Base-by-base conservation (phyloP, 176 grass and related monocot genomes). In the Ananas comosus region DNA sequence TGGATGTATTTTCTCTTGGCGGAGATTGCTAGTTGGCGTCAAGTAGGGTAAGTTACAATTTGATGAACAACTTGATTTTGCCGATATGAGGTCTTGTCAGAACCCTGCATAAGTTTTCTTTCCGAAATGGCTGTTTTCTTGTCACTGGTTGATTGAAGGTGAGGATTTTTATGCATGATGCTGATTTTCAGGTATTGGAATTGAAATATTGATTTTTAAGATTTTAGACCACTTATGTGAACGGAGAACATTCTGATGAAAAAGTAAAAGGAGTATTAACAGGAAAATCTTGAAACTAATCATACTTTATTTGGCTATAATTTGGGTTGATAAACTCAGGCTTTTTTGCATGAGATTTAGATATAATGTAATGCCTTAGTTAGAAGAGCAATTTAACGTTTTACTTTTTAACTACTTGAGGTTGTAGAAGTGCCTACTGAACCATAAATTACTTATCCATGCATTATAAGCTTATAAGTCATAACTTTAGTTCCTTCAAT, bases 401-500 rank as follows among this genome's bases (percentile, higher is more conserved):
- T 9, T 18, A 1, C 56, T 19, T 19, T 61, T 10, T 18, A 21
- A 16, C 12, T 56, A 61, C 17, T 61, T 22, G 17, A 61, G 9
- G 13, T 19, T 61, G 16, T 18, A 61, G 21, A 61, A 61, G 19
- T 19, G 14, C 14, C n/a, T 59, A 11, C 13, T 17, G n/a, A 75
- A 59, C 18, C 13, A 11, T 64, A 65, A 2, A 21, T 11, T 13
- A 17, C 17, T 48, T 27, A 10, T 74, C 29, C 69, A 23, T 2
- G 16, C 19, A 48, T 52, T 11, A 11, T 67, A 68, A 13, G 16
- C 68, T 58, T 82, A 13, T 42, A 42, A 42, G 33, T 42, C 7
- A 42, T 42, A 42, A 42, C 33, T 42, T 42, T 6, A 42, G 33
- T 42, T 13, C 70, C 56, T 79, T 74, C 28, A 53, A 71, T 13